Conservation (phyloP, 768 basidiomycete species). For the Guyanaporus albipodus region DNA sequence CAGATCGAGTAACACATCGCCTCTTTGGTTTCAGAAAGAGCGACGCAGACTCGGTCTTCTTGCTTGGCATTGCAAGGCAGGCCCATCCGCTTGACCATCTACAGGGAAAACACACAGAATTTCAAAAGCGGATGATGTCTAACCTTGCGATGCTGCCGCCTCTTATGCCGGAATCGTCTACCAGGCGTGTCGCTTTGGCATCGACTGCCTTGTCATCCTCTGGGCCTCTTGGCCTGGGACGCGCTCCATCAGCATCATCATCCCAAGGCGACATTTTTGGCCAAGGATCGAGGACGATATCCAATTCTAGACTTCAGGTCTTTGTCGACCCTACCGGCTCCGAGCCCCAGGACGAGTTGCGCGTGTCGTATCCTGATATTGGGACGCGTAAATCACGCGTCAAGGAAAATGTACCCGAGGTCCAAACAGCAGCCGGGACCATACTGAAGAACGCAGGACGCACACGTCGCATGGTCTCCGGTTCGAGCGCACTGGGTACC, state of each 20-base stretch:
- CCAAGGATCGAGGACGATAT: conserved; percentile 33
- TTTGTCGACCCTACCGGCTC: conserved; percentile 69
- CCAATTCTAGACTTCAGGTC: conserved; percentile 61
- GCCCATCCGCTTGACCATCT: conserved; percentile 81
- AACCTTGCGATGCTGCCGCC: conserved; percentile 36
- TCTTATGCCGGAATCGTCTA: conserved; percentile 33
- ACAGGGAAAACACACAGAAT: conserved; percentile 73
- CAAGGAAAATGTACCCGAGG: conserved; percentile 75
- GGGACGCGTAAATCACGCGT: conserved; percentile 74
- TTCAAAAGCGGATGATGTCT: conserved; percentile 88
- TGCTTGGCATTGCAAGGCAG: conserved; percentile 82
- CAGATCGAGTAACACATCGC: conserved; percentile 13
- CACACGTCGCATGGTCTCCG: conserved; percentile 48
- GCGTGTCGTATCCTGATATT: conserved; percentile 61
- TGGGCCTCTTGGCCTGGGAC: conserved; percentile 14
- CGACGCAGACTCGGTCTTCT: conserved; percentile 86
- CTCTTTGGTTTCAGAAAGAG: conserved; percentile 51
- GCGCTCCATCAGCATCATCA: conserved; percentile 10
- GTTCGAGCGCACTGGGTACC: conserved; percentile 16
- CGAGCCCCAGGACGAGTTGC: conserved; percentile 42
- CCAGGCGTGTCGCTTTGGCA: conserved; percentile 44
- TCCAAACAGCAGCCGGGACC: conserved; percentile 63
- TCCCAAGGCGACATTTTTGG: conserved; percentile 29
- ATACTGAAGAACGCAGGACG: conserved; percentile 61
- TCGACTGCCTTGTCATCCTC: conserved; percentile 38